phyloP scores from a whole-genome alignment of 2,329 filamentous ascomycete species.

The Fusarium gaditjirri region DNA sequence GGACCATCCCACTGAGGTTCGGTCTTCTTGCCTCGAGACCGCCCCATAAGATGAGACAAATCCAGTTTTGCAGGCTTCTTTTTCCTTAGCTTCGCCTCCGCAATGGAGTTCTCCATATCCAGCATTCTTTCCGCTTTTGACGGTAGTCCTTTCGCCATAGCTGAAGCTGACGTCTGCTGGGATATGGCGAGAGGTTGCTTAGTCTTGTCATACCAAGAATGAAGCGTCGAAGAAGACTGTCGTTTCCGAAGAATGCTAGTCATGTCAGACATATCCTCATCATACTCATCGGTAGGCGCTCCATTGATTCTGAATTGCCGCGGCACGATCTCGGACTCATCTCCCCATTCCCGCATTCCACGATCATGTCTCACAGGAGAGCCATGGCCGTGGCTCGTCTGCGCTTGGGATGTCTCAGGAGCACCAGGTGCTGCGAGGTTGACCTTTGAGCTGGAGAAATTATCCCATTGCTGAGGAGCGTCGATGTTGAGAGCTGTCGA shows the following conservation, averaged over 20 bases:
- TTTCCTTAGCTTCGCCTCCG: slow-evolving; percentile 42
- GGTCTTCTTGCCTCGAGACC: slow-evolving; percentile 45
- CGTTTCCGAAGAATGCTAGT: slow-evolving; percentile 58
- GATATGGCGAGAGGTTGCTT: slow-evolving; percentile 67
- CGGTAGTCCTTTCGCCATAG: slow-evolving; percentile 67
- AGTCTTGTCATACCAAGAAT: slow-evolving; percentile 66
- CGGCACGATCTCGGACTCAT: slow-evolving; percentile 44
- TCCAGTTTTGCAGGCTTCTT: slow-evolving; percentile 63
- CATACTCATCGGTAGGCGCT: slow-evolving; percentile 34
- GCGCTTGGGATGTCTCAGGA: slow-evolving; percentile 20
- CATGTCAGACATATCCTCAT: slow-evolving; percentile 52
- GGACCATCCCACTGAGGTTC: slow-evolving; percentile 48
- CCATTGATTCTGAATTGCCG: slow-evolving; percentile 34
- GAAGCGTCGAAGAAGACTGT: slow-evolving; percentile 65
- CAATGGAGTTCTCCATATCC: slow-evolving; percentile 54
- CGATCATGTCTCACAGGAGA: slow-evolving; percentile 24
- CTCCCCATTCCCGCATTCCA: slow-evolving; percentile 40
- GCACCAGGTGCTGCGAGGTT: slow-evolving; percentile 27
- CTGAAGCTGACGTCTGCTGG: slow-evolving; percentile 67
- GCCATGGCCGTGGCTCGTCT: slow-evolving; percentile 5
- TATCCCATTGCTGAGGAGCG: slow-evolving; percentile 30
- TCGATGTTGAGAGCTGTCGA: slow-evolving; percentile 42
- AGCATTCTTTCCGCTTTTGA: slow-evolving; percentile 59
- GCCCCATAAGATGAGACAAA: slow-evolving; percentile 56
- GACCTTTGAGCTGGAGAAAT: slow-evolving; percentile 38